phyloP scores from a whole-genome alignment of 306 rosid genomes.

The Luffa acutangula region DNA sequence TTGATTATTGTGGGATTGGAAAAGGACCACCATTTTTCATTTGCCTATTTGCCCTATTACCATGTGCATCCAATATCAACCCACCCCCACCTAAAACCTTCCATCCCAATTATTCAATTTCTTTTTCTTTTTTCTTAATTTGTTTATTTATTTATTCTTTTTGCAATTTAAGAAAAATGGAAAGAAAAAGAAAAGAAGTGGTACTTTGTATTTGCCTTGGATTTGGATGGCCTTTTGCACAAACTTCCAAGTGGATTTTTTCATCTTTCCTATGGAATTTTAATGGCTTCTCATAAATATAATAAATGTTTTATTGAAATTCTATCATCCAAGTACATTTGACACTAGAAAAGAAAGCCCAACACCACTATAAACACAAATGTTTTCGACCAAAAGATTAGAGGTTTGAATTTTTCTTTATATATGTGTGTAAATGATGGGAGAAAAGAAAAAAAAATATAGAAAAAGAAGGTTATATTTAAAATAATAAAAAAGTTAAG shows the following conservation, averaged over 20 bases:
- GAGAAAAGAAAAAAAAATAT: no score
- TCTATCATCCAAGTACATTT: no score
- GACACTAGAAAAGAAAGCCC: no score
- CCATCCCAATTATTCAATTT: background rate
- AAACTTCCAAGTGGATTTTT: background rate
- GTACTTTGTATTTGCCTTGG: background rate
- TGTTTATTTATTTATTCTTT: background rate
- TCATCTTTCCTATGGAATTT: background rate
- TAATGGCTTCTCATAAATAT: background rate
- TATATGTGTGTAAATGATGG: no score
- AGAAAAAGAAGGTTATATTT: no score
- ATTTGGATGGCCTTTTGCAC: background rate
- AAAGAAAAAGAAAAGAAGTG: background rate
- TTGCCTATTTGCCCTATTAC: background rate
- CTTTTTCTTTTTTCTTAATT: no score
- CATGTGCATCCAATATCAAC: background rate
- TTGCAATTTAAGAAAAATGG: background rate
- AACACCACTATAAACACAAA: no score
- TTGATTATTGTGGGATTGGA: background rate
- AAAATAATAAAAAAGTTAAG: no score
- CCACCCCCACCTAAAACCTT: background rate
- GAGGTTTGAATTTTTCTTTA: no score
- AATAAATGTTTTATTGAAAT: background rate
- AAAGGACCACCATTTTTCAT: background rate
- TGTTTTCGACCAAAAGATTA: no score